Evolutionary conservation across 2,329 filamentous ascomycete species (phyloP), one percentile per base, ranked within the genome.

Genomic region (Claviceps arundinis): DNA sequence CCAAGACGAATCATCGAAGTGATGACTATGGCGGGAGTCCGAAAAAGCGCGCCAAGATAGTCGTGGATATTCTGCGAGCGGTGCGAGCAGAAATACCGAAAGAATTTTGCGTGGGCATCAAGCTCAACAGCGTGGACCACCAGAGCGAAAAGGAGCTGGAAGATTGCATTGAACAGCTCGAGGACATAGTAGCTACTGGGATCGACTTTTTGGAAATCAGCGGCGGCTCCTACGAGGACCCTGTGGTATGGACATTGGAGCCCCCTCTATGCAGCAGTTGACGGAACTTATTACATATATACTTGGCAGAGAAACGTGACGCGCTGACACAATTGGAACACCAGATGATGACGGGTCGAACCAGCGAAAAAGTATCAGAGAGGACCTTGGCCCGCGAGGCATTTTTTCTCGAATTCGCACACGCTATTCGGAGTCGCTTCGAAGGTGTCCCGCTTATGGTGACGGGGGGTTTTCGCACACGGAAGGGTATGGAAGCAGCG

Each of bases 121-220:
- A 81, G 64, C 59, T 81, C 47, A 81, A 81, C 62, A 75, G 73
- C 37, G 77, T 75, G 0, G 78, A 84, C 56, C 75, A 77, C 56
- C 76, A 80, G 56, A 64, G 68, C 2, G 61, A 64, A 4, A 63
- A 66, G 55, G 66, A 66, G 49, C 57, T 78, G 19, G 64, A 73
- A 9, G 80, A 80, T 13, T 77, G 73, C 38, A 65, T 85, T 41
- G 73, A 77, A 52, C 82, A 86, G 60, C 68, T 84, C 9, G 63
- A 68, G n/a, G 60, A 70, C 17, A 72, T 82, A 4, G 64, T 64
- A 0, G 66, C 65, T 5, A 71, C 69, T 41, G 76, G 68, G 5
- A 65, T 87, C 1, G 84, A 87, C 64, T 86, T 85, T 56, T 65
- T 87, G 2, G 83, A 88, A 64, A 73, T 87, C 26, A 80, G 75